Conservation (phyloP, 169 alveolate genomes). For the Theileria annulata region DNA sequence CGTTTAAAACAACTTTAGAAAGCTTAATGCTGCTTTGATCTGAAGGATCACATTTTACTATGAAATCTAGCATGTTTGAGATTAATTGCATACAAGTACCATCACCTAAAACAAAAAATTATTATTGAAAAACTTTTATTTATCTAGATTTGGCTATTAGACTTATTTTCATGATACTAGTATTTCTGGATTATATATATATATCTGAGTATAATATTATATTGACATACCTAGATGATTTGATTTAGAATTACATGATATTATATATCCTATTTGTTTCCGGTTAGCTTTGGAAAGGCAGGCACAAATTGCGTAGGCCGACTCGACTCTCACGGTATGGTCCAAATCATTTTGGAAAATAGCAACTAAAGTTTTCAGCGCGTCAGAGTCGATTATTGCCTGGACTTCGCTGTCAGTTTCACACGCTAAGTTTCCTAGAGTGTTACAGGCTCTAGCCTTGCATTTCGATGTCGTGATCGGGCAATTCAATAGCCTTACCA, state of each 20-base stretch:
- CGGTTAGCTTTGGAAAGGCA: constrained; percentile 80
- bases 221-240: constrained; percentile 16
- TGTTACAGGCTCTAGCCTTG: constrained; percentile 85
- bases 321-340: constrained; percentile 81
- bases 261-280: constrained; percentile 81
- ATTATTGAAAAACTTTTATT: constrained; percentile 17
- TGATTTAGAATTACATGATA: constrained; percentile 79
- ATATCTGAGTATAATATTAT: neutral
- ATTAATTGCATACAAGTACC: constrained; percentile 72
- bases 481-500: constrained; percentile 78
- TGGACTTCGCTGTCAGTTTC: constrained; percentile 83
- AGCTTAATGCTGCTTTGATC: constrained; percentile 82
- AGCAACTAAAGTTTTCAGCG: constrained; percentile 76
- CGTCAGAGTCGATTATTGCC: constrained; percentile 77
- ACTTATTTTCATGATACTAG: no score
- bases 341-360: constrained; percentile 79
- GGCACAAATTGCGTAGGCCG: constrained; percentile 88
- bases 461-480: constrained; percentile 75
- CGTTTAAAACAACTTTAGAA: constrained; percentile 80
- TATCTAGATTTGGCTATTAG: neutral
- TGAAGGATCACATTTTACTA: constrained; percentile 81
- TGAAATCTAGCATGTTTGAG: constrained; percentile 82
- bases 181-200: no score
- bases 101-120: constrained; percentile 46
- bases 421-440: constrained; percentile 85